These are phyloP conservation scores for Podospora anserina DNA, from an alignment of 495 filamentous ascomycete species.

Conservation along the genomic window DNA sequence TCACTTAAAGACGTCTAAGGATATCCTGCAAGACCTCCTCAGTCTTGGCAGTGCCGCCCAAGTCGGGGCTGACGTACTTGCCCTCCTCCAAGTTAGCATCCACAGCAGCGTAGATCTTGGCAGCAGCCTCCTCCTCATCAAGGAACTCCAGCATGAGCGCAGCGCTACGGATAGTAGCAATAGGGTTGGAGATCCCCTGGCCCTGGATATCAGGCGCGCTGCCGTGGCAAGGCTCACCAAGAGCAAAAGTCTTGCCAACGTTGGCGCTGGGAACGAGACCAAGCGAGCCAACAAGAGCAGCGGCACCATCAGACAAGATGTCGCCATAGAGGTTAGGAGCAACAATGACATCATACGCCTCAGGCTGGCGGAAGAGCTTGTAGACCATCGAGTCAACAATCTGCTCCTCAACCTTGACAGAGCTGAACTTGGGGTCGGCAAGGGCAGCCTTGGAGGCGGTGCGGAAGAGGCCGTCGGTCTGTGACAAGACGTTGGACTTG, in stretches of 20 bases:
- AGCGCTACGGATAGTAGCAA: conserved; percentile 87
- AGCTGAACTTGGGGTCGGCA: conserved; percentile 55
- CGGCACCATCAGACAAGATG: conserved; percentile 92
- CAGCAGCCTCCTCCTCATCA: conserved; percentile 78
- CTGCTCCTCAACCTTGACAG: conserved; percentile 83
- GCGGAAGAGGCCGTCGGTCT: conserved; percentile 96
- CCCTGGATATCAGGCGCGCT: conserved; percentile 95
- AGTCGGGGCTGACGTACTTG: conserved; percentile 78
- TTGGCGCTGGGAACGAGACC: conserved; percentile 96
- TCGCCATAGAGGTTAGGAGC: conserved; percentile 98
- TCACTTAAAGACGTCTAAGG: conserved; percentile 67
- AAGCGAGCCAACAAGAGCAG: conserved; percentile 88
- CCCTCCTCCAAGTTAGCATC: conserved; percentile 88
- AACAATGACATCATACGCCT: conserved; percentile 94
- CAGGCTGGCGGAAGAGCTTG: conserved; percentile 95
- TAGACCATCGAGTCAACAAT: conserved; percentile 99
- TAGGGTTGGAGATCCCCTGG: conserved; percentile 87
- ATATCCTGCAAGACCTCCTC: conserved; percentile 89
- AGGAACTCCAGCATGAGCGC: conserved; percentile 96
- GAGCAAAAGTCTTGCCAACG: conserved; percentile 90
- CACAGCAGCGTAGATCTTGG: conserved; percentile 83
- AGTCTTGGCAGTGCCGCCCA: conserved; percentile 85
- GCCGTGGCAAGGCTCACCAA: conserved; percentile 97
- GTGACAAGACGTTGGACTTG: conserved; percentile 95
- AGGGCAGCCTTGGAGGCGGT: conserved; percentile 71